These are phyloP conservation scores for Pseudonitzschia delicatissima DNA, from an alignment of 108 stramenopile genomes.

Conservation along the genomic window DNA sequence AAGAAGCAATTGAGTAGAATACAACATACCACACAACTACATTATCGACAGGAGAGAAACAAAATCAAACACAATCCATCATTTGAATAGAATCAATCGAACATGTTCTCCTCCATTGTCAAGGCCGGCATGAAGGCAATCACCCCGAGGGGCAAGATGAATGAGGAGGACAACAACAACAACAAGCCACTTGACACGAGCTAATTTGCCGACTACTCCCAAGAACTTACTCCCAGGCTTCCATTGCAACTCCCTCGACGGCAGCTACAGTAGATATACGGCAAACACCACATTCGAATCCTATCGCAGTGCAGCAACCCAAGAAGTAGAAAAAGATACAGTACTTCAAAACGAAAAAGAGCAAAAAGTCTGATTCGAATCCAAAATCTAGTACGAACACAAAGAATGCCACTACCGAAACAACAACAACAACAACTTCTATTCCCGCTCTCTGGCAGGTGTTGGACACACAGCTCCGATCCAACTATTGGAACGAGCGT, in stretches of 20 bases:
- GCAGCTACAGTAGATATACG: not conserved
- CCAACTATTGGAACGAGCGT: slow-evolving; percentile 36
- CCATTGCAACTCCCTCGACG: not conserved
- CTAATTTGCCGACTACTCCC: not conserved
- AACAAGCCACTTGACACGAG: not conserved
- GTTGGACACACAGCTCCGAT: slow-evolving; percentile 27
- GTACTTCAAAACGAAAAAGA: not conserved
- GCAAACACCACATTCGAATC: slow-evolving; percentile 3
- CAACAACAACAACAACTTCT: not conserved
- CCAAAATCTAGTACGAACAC: not conserved
- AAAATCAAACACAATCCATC: no score
- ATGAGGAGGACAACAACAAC: not conserved
- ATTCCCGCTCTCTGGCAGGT: slow-evolving; percentile 10
- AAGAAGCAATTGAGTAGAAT: no score
- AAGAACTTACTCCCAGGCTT: not conserved
- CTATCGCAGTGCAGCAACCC: not conserved
- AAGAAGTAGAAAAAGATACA: not conserved
- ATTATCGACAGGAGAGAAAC: no score
- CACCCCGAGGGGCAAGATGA: not conserved
- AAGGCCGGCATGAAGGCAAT: slow-evolving; percentile 1
- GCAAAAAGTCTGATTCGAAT: no score
- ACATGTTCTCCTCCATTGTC: slow-evolving; percentile 4
- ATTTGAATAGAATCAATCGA: no score
- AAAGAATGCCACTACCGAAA: not conserved
- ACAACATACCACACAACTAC: no score